These are phyloP conservation scores for Camptophora hylomeconis DNA, from an alignment of 2,329 filamentous ascomycete genomes.

Conservation along the genomic window DNA sequence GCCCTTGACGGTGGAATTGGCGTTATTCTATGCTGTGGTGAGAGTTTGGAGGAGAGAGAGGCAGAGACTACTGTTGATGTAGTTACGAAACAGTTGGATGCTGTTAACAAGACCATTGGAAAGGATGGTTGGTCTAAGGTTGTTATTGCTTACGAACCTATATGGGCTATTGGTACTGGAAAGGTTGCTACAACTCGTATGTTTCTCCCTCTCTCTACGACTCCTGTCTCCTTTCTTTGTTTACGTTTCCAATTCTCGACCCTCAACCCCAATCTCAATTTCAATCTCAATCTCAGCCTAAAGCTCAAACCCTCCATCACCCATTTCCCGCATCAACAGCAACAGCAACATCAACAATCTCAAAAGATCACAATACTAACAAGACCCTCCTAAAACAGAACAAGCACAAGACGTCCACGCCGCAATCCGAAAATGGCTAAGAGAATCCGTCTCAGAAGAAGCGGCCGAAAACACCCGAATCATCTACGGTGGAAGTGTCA, in stretches of 20 bases:
- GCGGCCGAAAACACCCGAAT: constrained; percentile 80
- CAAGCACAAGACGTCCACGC: constrained; percentile 92
- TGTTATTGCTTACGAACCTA: constrained; percentile 96
- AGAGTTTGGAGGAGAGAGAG: constrained; percentile 59
- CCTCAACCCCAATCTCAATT: no score
- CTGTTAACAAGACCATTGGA: constrained; percentile 53
- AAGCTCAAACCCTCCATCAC: no score
- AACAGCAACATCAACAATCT: no score
- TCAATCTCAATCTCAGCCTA: neutral
- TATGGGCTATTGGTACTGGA: constrained; percentile 86
- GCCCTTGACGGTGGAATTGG: constrained; percentile 74
- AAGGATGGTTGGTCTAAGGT: constrained; percentile 84
- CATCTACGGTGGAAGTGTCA: constrained; percentile 93
- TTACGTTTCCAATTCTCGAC: no score
- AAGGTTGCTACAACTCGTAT: constrained; percentile 63
- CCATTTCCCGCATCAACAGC: no score
- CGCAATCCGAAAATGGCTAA: constrained; percentile 79
- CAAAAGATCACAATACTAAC: no score
- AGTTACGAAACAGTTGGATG: constrained; percentile 72
- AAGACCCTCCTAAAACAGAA: constrained; percentile 42
- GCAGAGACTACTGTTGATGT: constrained; percentile 30
- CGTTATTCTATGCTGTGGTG: constrained; percentile 95
- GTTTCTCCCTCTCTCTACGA: no score
- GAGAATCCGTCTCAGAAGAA: constrained; percentile 58
- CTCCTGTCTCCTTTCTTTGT: no score